Percentiles rank a stretch among this genome's conserved stretches.
Evolutionary conservation across 2,329 filamentous ascomycete species (phyloP).

Genomic region (Neoarthrinium moseri): DNA sequence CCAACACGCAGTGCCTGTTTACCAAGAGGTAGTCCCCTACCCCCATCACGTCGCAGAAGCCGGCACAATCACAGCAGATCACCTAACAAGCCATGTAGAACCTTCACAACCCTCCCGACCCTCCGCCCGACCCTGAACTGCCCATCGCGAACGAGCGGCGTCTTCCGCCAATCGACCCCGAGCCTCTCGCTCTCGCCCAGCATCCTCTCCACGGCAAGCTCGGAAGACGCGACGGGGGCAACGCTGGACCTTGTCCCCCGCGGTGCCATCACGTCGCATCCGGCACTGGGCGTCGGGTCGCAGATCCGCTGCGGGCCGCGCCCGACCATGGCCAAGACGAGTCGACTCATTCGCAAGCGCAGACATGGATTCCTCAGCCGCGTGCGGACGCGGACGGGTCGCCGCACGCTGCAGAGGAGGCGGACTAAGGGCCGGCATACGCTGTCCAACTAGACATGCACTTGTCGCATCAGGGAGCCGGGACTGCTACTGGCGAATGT

Average conservation of each 20-base stretch:
- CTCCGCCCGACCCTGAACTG: conserved; percentile 35
- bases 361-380: conserved; percentile 57
- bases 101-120: conserved; percentile 48
- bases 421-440: conserved; percentile 50
- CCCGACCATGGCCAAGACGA: conserved; percentile 54
- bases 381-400: conserved; percentile 47
- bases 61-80: too few relatives aligned
- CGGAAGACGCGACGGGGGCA: conserved; percentile 6
- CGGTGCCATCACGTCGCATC: conserved; percentile 49
- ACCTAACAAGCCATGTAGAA: conserved; percentile 27
- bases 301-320: conserved; percentile 60
- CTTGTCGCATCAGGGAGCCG: neutral
- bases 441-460: conserved; percentile 32
- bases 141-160: neutral
- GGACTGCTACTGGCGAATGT: too few relatives aligned
- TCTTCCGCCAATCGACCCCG: conserved; percentile 21
- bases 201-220: conserved; percentile 12
- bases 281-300: conserved; percentile 44
- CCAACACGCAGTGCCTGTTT: neutral
- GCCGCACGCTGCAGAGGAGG: conserved; percentile 52
- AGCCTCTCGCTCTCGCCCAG: conserved; percentile 18
- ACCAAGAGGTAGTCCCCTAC: conserved; percentile 3
- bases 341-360: conserved; percentile 57
- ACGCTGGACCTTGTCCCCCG: conserved; percentile 38
- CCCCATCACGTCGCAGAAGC: neutral